phyloP scores from a whole-genome alignment of 2,329 filamentous ascomycete genomes.

The Ilyonectria destructans region DNA sequence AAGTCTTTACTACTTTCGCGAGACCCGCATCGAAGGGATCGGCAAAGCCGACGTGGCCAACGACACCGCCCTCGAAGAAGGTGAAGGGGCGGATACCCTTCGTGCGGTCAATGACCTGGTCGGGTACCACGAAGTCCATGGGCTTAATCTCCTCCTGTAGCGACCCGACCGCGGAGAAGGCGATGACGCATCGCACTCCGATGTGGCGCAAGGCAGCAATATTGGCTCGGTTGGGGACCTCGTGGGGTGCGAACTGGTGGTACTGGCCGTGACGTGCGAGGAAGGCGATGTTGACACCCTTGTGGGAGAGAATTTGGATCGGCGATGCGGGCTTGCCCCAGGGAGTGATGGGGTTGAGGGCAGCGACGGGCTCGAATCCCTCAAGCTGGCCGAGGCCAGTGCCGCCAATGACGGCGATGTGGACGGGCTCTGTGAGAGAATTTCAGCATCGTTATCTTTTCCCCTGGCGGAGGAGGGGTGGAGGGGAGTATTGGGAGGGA shows the following conservation, averaged over 20 bases:
- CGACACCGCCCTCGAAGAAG: conserved; percentile 93
- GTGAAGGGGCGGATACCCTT: conserved; percentile 96
- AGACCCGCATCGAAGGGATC: conserved; percentile 92
- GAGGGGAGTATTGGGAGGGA: conserved; percentile 4
- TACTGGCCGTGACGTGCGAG: conserved; percentile 91
- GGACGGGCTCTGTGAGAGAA: conserved; percentile 72
- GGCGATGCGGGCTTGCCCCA: conserved; percentile 86
- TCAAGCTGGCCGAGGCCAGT: conserved; percentile 92
- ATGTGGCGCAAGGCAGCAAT: conserved; percentile 96
- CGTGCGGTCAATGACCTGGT: conserved; percentile 97
- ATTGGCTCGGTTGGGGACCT: conserved; percentile 95
- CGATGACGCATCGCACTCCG: conserved; percentile 91
- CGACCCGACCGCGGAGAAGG: conserved; percentile 95
- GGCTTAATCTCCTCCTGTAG: conserved; percentile 94
- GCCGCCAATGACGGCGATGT: conserved; percentile 92
- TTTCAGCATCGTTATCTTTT: conserved; percentile 32
- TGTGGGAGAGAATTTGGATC: conserved; percentile 92
- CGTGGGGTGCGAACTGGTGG: conserved; percentile 93
- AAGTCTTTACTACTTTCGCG: conserved; percentile 82
- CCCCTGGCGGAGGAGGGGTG: conserved; percentile 9
- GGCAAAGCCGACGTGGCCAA: conserved; percentile 95
- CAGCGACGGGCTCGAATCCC: conserved; percentile 88
- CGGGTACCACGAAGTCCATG: conserved; percentile 95
- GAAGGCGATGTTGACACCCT: conserved; percentile 88
- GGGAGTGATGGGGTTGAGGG: conserved; percentile 83